A percentile compares a stretch with the other conserved stretches of the same genome.
These are phyloP conservation scores for Cryptomeria japonica DNA, from an alignment of 75 land plant species.

Conservation along the genomic window DNA sequence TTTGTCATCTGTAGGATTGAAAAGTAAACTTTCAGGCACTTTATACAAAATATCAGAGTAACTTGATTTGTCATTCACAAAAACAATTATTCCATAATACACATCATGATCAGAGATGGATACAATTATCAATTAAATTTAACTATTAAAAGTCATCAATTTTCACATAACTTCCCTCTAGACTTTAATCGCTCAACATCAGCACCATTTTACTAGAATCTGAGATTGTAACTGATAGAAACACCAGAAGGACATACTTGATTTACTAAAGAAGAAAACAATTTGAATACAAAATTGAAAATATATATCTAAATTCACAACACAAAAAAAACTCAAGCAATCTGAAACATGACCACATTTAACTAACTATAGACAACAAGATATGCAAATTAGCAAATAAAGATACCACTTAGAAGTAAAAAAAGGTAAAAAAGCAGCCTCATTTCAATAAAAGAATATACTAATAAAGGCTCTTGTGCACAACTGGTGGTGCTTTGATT, in stretches of 20 bases:
- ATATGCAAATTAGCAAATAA: not conserved
- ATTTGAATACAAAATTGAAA: not conserved
- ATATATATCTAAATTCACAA: not conserved
- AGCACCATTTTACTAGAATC: too few relatives aligned
- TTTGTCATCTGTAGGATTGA: not conserved
- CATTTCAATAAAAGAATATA: too few relatives aligned
- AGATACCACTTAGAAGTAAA: not conserved
- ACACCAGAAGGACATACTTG: too few relatives aligned
- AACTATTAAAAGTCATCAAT: too few relatives aligned
- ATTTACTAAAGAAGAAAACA: not conserved
- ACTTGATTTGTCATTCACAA: too few relatives aligned
- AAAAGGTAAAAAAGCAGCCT: not conserved
- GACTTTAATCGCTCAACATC: not conserved
- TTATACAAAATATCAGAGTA: not conserved
- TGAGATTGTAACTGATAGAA: too few relatives aligned
- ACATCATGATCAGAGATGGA: not conserved
- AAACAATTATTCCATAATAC: not conserved
- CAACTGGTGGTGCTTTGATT: too few relatives aligned
- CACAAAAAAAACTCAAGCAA: too few relatives aligned
- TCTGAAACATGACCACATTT: too few relatives aligned
- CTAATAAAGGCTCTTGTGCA: too few relatives aligned
- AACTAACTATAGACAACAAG: not conserved
- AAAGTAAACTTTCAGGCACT: not conserved
- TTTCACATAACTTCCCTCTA: not conserved
- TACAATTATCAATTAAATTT: not conserved